Evolutionary conservation across 164 flowering plant species (phyloP), one percentile per base, ranked within the genome.

Genomic region (Aristolochia californica): DNA sequence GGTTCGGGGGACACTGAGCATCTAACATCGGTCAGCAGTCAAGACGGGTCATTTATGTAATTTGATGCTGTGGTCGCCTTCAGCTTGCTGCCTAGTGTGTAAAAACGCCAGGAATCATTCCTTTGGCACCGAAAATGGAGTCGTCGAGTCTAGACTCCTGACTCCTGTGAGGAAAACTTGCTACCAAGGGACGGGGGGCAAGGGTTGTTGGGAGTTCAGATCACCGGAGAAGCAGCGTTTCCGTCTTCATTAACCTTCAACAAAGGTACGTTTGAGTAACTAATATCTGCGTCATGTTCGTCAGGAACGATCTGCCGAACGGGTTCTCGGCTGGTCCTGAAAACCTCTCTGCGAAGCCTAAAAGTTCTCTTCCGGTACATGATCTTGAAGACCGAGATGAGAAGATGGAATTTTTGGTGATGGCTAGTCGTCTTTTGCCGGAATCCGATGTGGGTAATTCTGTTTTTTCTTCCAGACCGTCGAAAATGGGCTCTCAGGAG

Each of bases 401-500:
- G 18, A 53, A 44, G 27, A 23, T 15, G 12, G 64, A 51, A 2
- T 52, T 44, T 53, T 11, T 27, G 11, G 64, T 53, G 26, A n/a
- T n/a, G 49, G 64, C 57, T 25, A 25, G 40, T 40, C 57, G 49
- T 23, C 25, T 61, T 20, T 25, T 61, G 20, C 28, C 24, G 45
- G 56, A 61, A 43, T 18, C 64, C n/a, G 57, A 53, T 16, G 16
- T 43, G 49, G 56, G 49, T 43, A 23, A n/a, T 18, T 26, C 14
- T 22, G 63, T 47, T 7, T 43, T 52, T 25, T 2, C 15, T 14
- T 24, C 54, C n/a, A 53, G 43, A 21, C 11, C 57, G 28, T 25
- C 38, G 43, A 61, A 53, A 62, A 63, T 70, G 11, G 72, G 77
- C 13, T 74, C 78, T 18, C 87, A 83, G 57, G 97, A 89, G 71